These are phyloP conservation scores for Pichia membranifaciens DNA, from an alignment of 805 yeast genomes.

Conservation along the genomic window DNA sequence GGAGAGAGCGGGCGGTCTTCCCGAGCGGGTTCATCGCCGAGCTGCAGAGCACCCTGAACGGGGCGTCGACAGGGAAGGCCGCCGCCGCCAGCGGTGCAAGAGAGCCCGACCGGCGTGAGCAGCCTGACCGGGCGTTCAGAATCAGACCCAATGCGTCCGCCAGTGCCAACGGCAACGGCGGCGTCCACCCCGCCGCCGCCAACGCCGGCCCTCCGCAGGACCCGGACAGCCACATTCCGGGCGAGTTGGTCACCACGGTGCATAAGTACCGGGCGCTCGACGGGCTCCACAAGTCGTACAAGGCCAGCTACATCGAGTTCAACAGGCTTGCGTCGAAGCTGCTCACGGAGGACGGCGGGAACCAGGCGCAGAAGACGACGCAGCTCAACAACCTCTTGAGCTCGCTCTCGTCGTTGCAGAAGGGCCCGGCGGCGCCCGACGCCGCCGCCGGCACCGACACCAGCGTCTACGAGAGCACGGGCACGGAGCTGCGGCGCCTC, in stretches of 20 bases:
- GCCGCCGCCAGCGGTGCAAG: too few relatives aligned
- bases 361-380: background rate
- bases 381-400: slow-evolving; percentile 5
- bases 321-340: background rate
- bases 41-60: slow-evolving; percentile 8
- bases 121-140: too few relatives aligned
- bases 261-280: slow-evolving; percentile 8
- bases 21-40: slow-evolving; percentile 18
- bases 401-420: slow-evolving; percentile 8
- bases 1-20: slow-evolving; percentile 52
- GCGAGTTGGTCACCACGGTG: slow-evolving; percentile 1
- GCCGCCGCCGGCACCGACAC: background rate
- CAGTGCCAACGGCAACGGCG: background rate
- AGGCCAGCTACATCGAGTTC: background rate
- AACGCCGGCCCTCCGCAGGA: background rate
- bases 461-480: background rate
- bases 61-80: background rate
- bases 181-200: background rate
- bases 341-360: background rate
- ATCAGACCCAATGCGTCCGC: too few relatives aligned
- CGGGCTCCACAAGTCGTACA: background rate
- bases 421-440: background rate
- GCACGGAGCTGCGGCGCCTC: background rate
- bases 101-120: too few relatives aligned
- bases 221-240: slow-evolving; percentile 8